Evolutionary conservation across 2,329 filamentous ascomycete species (phyloP).

Genomic region (Colletotrichum sp.): DNA sequence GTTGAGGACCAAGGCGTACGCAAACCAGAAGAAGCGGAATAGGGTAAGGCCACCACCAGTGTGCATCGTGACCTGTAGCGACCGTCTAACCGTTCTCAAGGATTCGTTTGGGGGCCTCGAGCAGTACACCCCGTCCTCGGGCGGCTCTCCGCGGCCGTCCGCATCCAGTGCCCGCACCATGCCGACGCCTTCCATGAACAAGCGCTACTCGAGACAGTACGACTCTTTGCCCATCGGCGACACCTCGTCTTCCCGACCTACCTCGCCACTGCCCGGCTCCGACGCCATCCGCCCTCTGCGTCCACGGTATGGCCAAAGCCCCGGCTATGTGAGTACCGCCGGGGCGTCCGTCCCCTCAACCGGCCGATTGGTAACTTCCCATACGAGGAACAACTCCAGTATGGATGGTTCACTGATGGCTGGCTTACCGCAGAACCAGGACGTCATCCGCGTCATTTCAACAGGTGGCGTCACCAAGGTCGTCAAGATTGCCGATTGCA

Average conservation of each 20-base stretch:
- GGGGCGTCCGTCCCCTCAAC: conserved; percentile 68
- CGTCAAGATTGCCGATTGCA: conserved; percentile 90
- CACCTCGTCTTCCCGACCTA: conserved; percentile 67
- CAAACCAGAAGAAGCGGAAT: conserved; percentile 83
- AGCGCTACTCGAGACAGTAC: conserved; percentile 69
- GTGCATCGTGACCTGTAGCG: background rate
- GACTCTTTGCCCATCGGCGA: conserved; percentile 50
- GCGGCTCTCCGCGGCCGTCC: conserved; percentile 64
- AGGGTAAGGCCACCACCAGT: conserved; percentile 64
- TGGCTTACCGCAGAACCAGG: conserved; percentile 82
- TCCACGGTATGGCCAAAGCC: conserved; percentile 63
- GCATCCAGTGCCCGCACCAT: conserved; percentile 50
- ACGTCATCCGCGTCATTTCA: conserved; percentile 91
- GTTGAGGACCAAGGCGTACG: conserved; percentile 76
- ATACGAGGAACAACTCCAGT: conserved; percentile 82
- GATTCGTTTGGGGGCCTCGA: conserved; percentile 87
- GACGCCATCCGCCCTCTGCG: conserved; percentile 56
- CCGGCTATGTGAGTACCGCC: conserved; percentile 51
- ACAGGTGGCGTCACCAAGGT: conserved; percentile 92
- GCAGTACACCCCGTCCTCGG: conserved; percentile 64
- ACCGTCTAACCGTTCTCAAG: conserved; percentile 47
- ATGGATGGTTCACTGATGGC: conserved; percentile 87
- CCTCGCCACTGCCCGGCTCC: conserved; percentile 67
- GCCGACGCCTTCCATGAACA: conserved; percentile 53
- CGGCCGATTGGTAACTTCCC: conserved; percentile 67